Evolutionary conservation across 108 stramenopile genomes (phyloP).

Genomic region (Asterionellopsis glacialis): DNA sequence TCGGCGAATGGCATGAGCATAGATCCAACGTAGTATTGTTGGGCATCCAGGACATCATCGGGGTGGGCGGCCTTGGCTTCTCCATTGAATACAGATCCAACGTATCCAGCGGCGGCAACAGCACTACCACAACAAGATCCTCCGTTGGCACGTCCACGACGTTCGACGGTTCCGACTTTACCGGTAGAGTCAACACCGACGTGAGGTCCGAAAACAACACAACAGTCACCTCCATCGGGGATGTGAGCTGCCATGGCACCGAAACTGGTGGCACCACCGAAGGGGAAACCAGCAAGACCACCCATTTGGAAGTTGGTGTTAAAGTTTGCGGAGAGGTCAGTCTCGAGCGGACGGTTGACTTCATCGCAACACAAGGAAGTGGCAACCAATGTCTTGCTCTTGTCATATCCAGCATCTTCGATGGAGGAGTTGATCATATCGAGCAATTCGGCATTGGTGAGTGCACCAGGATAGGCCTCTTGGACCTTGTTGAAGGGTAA

Average conservation of each 20-base stretch:
- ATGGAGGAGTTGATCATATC: constrained; percentile 11
- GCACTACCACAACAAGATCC: constrained; percentile 66
- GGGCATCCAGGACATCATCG: constrained; percentile 39
- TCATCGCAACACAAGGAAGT: constrained; percentile 66
- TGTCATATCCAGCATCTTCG: constrained; percentile 23
- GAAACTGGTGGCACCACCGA: constrained; percentile 48
- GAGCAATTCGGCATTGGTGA: constrained; percentile 35
- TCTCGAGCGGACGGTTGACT: constrained; percentile 50
- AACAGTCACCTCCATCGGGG: constrained; percentile 50
- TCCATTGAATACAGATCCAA: constrained; percentile 32
- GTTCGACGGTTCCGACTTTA: constrained; percentile 60
- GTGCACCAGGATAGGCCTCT: constrained; percentile 25
- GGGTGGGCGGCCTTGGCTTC: constrained; percentile 21
- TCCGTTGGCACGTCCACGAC: constrained; percentile 34
- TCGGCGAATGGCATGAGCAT: constrained; percentile 43
- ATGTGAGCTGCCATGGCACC: constrained; percentile 72
- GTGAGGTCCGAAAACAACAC: constrained; percentile 67
- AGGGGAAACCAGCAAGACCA: constrained; percentile 56
- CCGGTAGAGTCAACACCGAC: constrained; percentile 54
- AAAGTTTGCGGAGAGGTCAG: constrained; percentile 31
- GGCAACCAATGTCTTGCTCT: constrained; percentile 22
- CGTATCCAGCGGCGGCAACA: constrained; percentile 47
- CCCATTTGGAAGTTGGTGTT: constrained; percentile 40
- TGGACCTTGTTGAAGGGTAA: too few species aligned
- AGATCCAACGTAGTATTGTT: constrained; percentile 42